Evolutionary conservation across 331 rosid genomes (phyloP).

Genomic region (Rosa hybrid): DNA sequence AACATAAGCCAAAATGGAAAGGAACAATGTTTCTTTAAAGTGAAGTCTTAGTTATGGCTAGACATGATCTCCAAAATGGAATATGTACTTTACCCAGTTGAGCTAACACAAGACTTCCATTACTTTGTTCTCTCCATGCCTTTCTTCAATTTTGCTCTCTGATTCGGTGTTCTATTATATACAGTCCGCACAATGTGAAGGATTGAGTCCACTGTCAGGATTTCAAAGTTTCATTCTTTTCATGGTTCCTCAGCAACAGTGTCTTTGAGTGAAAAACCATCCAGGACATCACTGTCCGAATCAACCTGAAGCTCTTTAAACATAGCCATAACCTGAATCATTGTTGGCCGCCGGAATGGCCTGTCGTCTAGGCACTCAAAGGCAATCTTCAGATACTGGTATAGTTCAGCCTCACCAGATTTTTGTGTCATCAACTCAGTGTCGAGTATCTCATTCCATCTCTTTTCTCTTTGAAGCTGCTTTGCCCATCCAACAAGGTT

Average conservation of each 20-base stretch:
- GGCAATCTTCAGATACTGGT: conserved; percentile 59
- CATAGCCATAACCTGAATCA: conserved; percentile 83
- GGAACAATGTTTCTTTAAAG: conserved; percentile 18
- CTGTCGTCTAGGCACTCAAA: conserved; percentile 71
- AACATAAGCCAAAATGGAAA: conserved; percentile 29
- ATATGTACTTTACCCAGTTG: conserved; percentile 5
- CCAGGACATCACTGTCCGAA: conserved; percentile 54
- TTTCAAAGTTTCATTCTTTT: conserved; percentile 2
- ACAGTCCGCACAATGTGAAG: conserved; percentile 25
- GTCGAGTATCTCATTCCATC: conserved; percentile 58
- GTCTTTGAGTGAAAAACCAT: conserved; percentile 53
- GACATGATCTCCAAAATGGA: conserved; percentile 16
- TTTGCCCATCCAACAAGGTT: conserved; percentile 86
- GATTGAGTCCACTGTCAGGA: neutral
- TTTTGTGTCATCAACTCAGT: conserved; percentile 41
- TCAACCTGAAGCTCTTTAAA: conserved; percentile 75
- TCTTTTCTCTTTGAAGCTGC: conserved; percentile 62
- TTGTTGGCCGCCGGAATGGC: conserved; percentile 69
- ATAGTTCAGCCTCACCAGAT: conserved; percentile 50
- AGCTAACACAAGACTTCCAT: conserved; percentile 17
- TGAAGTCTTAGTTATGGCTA: conserved; percentile 24
- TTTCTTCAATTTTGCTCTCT: conserved; percentile 14
- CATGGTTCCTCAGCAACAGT: conserved; percentile 52
- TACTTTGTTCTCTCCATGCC: conserved; percentile 15
- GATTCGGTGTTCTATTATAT: conserved; percentile 35